phyloP scores from a whole-genome alignment of 2,329 filamentous ascomycete species.

The Pseudocercospora cruenta region DNA sequence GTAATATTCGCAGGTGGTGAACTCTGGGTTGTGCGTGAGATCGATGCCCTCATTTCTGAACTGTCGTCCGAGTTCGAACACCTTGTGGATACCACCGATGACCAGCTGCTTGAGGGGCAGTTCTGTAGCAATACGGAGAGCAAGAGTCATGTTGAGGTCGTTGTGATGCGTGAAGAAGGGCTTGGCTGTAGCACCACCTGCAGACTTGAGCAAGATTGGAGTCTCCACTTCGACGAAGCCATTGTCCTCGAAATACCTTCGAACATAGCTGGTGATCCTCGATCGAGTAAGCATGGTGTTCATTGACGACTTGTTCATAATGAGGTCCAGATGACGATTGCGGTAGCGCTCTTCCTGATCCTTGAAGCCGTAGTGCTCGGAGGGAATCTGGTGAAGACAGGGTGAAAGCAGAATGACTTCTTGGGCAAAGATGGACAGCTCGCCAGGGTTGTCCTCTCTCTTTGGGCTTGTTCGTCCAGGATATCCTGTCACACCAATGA shows the following conservation, averaged over 20 bases:
- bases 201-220: conserved; percentile 95
- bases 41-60: conserved; percentile 94
- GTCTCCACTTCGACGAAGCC: conserved; percentile 96
- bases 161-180: conserved; percentile 97
- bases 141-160: conserved; percentile 91
- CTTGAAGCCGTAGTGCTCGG: conserved; percentile 92
- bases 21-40: conserved; percentile 96
- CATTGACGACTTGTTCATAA: conserved; percentile 89
- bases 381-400: conserved; percentile 86
- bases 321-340: conserved; percentile 90
- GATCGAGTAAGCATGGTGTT: conserved; percentile 82
- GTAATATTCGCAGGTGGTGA: conserved; percentile 98
- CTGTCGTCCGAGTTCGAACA: conserved; percentile 93
- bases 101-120: conserved; percentile 95
- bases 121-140: conserved; percentile 92
- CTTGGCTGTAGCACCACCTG: conserved; percentile 91
- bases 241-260: conserved; percentile 79
- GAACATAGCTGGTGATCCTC: conserved; percentile 87
- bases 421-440: conserved; percentile 89
- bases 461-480: conserved; percentile 84
- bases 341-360: conserved; percentile 92
- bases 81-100: conserved; percentile 89
- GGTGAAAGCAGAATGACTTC: conserved; percentile 86
- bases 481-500: conserved; percentile 84
- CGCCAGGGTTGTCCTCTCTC: conserved; percentile 72